Conservation (phyloP, 371 early-diverging fungal genomes). For the Mucor plumbeus region DNA sequence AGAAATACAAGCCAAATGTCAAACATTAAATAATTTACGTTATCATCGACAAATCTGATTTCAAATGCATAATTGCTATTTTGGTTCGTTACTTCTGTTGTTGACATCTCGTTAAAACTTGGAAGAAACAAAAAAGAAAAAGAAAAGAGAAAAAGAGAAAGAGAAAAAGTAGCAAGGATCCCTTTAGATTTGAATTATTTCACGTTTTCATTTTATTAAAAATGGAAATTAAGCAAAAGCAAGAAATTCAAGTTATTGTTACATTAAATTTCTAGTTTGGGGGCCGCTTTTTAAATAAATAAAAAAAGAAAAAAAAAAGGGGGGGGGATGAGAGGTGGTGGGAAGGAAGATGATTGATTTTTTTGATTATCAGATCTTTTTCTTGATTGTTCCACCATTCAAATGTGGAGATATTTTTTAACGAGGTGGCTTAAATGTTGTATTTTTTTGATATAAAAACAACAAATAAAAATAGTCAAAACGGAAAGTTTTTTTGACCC, state of each 20-base stretch:
- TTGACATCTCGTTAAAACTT: background rate
- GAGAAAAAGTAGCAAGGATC: background rate
- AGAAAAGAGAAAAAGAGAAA: background rate
- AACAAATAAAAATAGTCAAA: conserved; percentile 11
- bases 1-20: background rate
- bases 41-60: conserved; percentile 46
- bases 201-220: conserved; percentile 5
- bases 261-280: background rate
- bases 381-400: background rate
- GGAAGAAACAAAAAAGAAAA: background rate
- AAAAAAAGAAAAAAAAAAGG: background rate
- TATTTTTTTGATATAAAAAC: background rate
- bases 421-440: background rate
- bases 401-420: background rate
- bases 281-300: background rate
- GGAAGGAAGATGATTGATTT: too few relatives aligned
- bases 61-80: conserved; percentile 34
- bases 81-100: background rate
- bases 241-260: background rate
- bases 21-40: conserved; percentile 22
- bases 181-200: background rate
- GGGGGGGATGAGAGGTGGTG: background rate
- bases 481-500: background rate
- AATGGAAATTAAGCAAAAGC: conserved; percentile 6
- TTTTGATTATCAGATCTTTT: background rate